A percentile compares a stretch with the other conserved stretches of the same genome.
Evolutionary conservation across 2,329 filamentous ascomycete genomes (phyloP).

Genomic region (Trichoderma sp.): DNA sequence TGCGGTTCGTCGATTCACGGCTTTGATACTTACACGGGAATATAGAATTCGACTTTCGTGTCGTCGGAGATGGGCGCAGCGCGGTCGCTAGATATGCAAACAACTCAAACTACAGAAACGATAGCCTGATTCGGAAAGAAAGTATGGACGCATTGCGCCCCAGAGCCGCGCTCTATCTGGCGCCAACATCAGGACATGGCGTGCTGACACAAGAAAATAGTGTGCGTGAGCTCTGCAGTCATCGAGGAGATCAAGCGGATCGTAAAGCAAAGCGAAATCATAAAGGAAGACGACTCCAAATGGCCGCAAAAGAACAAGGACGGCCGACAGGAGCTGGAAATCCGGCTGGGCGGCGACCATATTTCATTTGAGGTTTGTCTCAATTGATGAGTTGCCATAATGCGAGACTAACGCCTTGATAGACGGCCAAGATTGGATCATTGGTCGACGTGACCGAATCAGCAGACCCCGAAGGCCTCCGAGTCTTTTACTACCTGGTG

Average conservation of each 20-base stretch:
- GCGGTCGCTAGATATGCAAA: conserved; percentile 96
- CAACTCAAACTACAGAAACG: conserved; percentile 99
- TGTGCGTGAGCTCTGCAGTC: conserved; percentile 91
- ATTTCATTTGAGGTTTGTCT: conserved; percentile 88
- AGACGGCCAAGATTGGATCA: conserved; percentile 98
- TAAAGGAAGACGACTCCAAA: conserved; percentile 96
- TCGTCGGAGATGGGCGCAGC: conserved; percentile 87
- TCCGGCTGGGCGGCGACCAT: conserved; percentile 88
- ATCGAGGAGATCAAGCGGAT: conserved; percentile 96
- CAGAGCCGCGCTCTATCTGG: not conserved
- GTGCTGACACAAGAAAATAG: conserved; percentile 47
- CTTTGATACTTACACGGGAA: not conserved
- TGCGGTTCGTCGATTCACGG: not conserved
- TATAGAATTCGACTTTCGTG: conserved; percentile 92
- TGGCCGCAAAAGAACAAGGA: conserved; percentile 99
- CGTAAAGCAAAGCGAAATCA: conserved; percentile 94
- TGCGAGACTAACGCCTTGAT: conserved; percentile 22
- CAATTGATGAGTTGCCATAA: too few relatives aligned
- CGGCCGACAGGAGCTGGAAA: conserved; percentile 93
- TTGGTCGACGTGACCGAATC: conserved; percentile 96
- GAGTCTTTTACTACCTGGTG: conserved; percentile 98
- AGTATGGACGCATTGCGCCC: conserved; percentile 61
- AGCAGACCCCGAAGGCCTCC: conserved; percentile 89
- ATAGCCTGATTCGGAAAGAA: conserved; percentile 98
- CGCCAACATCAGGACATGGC: not conserved